Evolutionary conservation across 164 flowering plant genomes (phyloP).

Genomic region (Stephania japonica): DNA sequence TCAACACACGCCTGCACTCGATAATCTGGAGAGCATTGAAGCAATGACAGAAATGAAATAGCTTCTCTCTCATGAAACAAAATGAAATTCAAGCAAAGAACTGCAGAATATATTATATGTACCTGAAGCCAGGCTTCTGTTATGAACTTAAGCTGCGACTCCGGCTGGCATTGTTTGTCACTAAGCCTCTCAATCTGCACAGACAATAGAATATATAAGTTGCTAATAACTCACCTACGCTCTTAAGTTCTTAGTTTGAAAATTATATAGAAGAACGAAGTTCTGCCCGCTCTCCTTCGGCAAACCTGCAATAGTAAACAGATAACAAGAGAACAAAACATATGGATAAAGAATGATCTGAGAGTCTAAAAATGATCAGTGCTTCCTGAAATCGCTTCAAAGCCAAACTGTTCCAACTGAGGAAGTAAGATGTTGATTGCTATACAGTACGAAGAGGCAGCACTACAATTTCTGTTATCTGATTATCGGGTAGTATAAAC

Average conservation of each 20-base stretch:
- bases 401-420: neutral
- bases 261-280: neutral
- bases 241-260: neutral
- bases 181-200: conserved; percentile 41
- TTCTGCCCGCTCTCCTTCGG: neutral
- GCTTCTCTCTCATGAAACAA: neutral
- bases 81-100: neutral
- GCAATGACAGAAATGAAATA: neutral
- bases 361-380: neutral
- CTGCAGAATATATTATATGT: neutral
- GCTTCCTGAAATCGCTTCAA: neutral
- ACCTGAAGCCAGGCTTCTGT: conserved; percentile 59
- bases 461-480: neutral
- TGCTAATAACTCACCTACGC: neutral
- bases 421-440: neutral
- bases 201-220: conserved; percentile 1
- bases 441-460: neutral
- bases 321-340: neutral
- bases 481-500: neutral
- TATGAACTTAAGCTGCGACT: conserved; percentile 41
- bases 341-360: neutral
- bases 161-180: conserved; percentile 35
- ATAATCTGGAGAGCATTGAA: conserved; percentile 41
- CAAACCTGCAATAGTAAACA: neutral
- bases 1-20: conserved; percentile 70